These are phyloP conservation scores for Abortiporus biennis DNA, from an alignment of 1,284 basidiomycete species.

Conservation along the genomic window DNA sequence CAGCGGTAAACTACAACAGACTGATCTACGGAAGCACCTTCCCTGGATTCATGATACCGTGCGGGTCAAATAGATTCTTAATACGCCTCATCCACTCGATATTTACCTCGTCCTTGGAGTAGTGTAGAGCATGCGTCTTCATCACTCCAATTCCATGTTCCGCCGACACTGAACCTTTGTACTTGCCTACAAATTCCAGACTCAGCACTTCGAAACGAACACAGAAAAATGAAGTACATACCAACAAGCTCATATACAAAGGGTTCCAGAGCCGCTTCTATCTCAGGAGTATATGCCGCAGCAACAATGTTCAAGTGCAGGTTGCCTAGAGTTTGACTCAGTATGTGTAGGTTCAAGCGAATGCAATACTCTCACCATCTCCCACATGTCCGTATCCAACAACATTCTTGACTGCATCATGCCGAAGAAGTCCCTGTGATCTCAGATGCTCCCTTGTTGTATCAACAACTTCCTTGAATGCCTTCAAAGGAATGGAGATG, in stretches of 20 bases:
- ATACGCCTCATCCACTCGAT: constrained; percentile 89
- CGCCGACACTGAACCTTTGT: constrained; percentile 90
- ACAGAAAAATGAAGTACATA: constrained; percentile 30
- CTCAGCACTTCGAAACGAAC: constrained; percentile 5
- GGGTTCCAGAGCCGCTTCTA: constrained; percentile 87
- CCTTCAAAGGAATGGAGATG: constrained; percentile 83
- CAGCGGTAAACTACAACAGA: neutral
- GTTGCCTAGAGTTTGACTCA: constrained; percentile 55
- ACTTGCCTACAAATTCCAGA: constrained; percentile 37
- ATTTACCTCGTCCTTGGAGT: constrained; percentile 78
- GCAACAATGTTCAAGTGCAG: constrained; percentile 95
- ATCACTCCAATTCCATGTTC: constrained; percentile 95
- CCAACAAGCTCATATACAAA: constrained; percentile 93
- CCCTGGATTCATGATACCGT: constrained; percentile 87
- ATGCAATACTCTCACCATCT: constrained; percentile 59
- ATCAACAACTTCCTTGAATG: constrained; percentile 90
- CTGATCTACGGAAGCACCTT: constrained; percentile 53
- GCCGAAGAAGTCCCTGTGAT: constrained; percentile 68
- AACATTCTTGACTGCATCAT: constrained; percentile 74
- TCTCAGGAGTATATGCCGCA: constrained; percentile 73
- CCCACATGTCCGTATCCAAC: constrained; percentile 96
- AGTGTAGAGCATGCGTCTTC: constrained; percentile 90
- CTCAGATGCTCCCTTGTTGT: constrained; percentile 70
- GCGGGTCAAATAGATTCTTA: constrained; percentile 89
- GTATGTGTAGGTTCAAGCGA: constrained; percentile 5